Evolutionary conservation across 2,329 filamentous ascomycete genomes (phyloP), one percentile per base, ranked within the genome.

Genomic region (Clonostachys rhizophaga): DNA sequence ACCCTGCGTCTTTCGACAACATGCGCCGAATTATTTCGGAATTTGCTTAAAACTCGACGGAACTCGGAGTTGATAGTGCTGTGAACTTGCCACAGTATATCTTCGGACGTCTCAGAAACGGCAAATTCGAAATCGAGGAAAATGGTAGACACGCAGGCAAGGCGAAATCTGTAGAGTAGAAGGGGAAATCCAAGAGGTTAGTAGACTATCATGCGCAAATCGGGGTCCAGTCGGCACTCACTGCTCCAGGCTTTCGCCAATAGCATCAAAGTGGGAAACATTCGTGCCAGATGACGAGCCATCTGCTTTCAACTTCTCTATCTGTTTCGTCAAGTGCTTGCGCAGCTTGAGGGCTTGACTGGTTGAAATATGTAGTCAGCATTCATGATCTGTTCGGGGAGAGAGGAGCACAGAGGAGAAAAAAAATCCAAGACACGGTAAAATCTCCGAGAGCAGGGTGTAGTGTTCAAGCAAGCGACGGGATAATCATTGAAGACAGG

Each of bases 71-170:
- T 95, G 63, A 95, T 83, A 55, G 81, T 78, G 51, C 80, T 78
- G 66, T 97, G 92, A 46, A 82, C 78, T 50, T 82, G 75, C 92
- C 92, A 97, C 42, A 97, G 78, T 50, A 75, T 77, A 49, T 72
- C 67, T 64, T 96, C 90, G 45, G 86, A 77, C 48, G 82, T 76
- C 52, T 83, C 76, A 52, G 73, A 70, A 50, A 72, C 75, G 44
- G 85, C 83, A 67, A 79, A 82, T 53, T 81, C 72, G 59, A 89
- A 83, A 65, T 95, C 84, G 61, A 78, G 69, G 60, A 90, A 87
- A 50, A 92, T 83, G 48, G 83, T 79, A 53, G 79, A 76, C 61
- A 91, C 83, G 62, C 86, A 91, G 49, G 80, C 77, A 44, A 83
- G 70, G 54, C 89, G 89, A 64, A 87, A 84, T 55, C 84, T 88